Evolutionary conservation across 73 alveolate species (phyloP), one percentile per base, ranked within the genome.

Genomic region (Breviolum minutum): DNA sequence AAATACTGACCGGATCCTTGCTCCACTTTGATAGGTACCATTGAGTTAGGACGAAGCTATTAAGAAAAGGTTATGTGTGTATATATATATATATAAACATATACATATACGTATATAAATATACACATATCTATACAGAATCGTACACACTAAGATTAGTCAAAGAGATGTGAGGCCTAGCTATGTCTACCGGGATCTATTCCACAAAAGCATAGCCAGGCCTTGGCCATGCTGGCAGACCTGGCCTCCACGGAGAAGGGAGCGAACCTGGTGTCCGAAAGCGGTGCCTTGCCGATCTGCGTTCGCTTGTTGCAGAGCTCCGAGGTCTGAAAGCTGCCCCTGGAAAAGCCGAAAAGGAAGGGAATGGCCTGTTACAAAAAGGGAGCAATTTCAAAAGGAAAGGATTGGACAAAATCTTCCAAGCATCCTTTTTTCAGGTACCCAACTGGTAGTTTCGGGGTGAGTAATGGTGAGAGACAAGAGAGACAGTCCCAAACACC

Each of bases 261-360:
- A 14, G 94, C 94, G 64, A 5, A 63, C 64, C 32, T n/a, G n/a
- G 94, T 86, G 79, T 77, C 94, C 12, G 94, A 86, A 32, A n/a
- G 26, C 40, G 94, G 94, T 10, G 94, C 94, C 64, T 63, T 86
- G 80, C 94, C 94, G 79, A 63, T 86, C 79, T 86, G 94, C 48
- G 94, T 63, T 61, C 64, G 80, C 29, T 27, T 86, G 80, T 80
- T 86, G 22, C 94, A 86, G 29, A 86, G 94, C 80, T 60, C 94
- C 17, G 64, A 84, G 26, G 93, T 61, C 77, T 76, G 60, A 5
- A 1, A 70, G 54, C 54, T 40, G 54, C 54, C 54, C 54, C 3
- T 1, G 6, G 20, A 32, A 32, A 32, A 22, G 0, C 14, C 32
- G 20, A 32, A 32, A 32, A 22, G 0, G 12, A 13, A 13, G 10